These are phyloP conservation scores for Salpingoeca rosetta DNA, from an alignment of 78 protist species.

Conservation along the genomic window DNA sequence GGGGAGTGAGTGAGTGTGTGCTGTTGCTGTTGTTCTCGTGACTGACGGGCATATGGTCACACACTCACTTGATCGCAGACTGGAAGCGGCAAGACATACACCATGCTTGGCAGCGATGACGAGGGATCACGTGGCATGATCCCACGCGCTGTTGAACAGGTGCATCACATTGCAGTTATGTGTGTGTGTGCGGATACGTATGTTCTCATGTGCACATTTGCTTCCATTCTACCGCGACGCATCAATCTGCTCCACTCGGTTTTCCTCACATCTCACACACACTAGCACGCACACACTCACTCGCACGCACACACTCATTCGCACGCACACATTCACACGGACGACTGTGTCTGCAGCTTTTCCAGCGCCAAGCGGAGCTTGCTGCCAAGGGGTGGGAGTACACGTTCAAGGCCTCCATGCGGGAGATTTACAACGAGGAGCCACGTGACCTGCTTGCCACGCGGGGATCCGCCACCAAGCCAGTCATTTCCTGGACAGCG, in stretches of 20 bases:
- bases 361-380: not conserved
- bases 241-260: no score
- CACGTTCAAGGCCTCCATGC: slow-evolving; percentile 6
- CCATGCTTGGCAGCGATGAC: no score
- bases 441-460: slow-evolving; percentile 42
- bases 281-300: no score
- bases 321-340: not conserved
- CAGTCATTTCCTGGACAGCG: not conserved
- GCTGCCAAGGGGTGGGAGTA: slow-evolving; percentile 25
- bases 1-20: no score
- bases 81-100: slow-evolving; percentile 13
- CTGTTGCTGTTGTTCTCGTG: no score
- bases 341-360: not conserved
- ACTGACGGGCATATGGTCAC: no score
- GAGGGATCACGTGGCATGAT: slow-evolving; percentile 11
- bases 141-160: slow-evolving; percentile 27
- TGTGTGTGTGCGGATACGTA: no score
- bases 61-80: no score
- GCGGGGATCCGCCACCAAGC: not conserved
- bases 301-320: not conserved
- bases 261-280: no score
- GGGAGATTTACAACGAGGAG: slow-evolving; percentile 72
- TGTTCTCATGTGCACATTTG: no score
- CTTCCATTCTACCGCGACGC: no score
- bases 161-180: slow-evolving; percentile 13